Evolutionary conservation across 2,329 filamentous ascomycete species (phyloP).

Genomic region (Lasiodiplodia citricola): DNA sequence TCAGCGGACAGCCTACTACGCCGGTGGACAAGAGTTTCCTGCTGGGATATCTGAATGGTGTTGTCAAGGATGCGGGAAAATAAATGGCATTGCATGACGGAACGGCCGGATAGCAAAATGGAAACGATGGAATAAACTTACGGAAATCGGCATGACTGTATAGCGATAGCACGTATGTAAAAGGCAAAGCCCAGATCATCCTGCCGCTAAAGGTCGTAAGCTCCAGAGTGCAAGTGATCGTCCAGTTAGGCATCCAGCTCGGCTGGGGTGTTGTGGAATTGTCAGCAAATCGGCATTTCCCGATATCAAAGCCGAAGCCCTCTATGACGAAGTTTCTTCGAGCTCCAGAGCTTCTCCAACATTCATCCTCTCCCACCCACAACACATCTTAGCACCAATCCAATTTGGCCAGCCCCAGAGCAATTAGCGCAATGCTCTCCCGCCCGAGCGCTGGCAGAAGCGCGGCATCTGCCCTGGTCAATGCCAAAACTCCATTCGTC

Average conservation of each 20-base stretch:
- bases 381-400: background rate
- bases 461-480: background rate
- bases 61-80: constrained; percentile 46
- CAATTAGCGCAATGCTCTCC: constrained; percentile 3
- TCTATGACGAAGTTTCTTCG: constrained; percentile 23
- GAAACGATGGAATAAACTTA: background rate
- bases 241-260: background rate
- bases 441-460: constrained; percentile 2
- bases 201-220: background rate
- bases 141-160: background rate
- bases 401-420: background rate
- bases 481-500: background rate
- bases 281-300: constrained; percentile 23
- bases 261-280: background rate
- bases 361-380: background rate
- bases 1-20: constrained; percentile 34
- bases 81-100: background rate
- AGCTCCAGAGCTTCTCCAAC: constrained; percentile 4
- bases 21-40: constrained; percentile 77
- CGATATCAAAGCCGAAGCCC: constrained; percentile 19
- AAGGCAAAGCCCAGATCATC: background rate
- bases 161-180: constrained; percentile 6
- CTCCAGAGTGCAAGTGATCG: background rate
- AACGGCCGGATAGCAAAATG: background rate
- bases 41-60: constrained; percentile 72